Base-by-base conservation (phyloP, 164 flowering plant genomes). In the Annona cherimola region DNA sequence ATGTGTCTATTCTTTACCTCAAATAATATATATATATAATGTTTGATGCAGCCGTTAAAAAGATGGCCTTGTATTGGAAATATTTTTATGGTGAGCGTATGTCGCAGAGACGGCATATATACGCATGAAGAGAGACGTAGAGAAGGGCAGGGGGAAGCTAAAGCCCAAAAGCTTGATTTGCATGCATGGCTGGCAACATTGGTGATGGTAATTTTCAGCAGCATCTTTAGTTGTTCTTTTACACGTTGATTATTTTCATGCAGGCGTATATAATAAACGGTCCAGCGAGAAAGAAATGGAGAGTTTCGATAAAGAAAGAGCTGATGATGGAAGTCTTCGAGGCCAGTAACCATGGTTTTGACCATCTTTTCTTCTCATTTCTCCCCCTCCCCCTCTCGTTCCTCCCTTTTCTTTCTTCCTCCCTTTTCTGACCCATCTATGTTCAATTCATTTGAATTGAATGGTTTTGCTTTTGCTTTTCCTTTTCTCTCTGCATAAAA, bases 261-360 rank as follows among this genome's bases (percentile, higher is more conserved):
- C 44, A 40, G 42, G 41, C 42, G 42, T 16, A 50, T 50, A 50
- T 50, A 8, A 50, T 50, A 63, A 70, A 39, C 42, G 63, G 40
- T 73, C 16, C 73, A 68, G 61, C 63, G 78, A 71, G 71, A 57
- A 76, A 79, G 76, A 69, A 72, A 70, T 71, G 83, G 81, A 66
- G 89, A 81, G 83, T 87, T 86, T 90, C 94, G 90, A 90, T 90
- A 90, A 87, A 88, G 92, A 88, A 78, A 83, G 96, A 86, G 82
- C 68, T 83, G 87, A 88, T 88, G 88, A 88, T 87, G 90, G 88
- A 79, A 88, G 88, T 85, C 87, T 87, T 88, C 92, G 96, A 90
- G 96, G 88, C 57, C 57, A 50, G 57, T 50, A 50, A 50, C 57
- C 57, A 79, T 82, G 78, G 74, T 79, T 89, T 90, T 87, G 91